A percentile compares a stretch with the other conserved stretches of the same genome.
Conservation (phyloP, 805 yeast species). For the Maudiozyma bulderi region DNA sequence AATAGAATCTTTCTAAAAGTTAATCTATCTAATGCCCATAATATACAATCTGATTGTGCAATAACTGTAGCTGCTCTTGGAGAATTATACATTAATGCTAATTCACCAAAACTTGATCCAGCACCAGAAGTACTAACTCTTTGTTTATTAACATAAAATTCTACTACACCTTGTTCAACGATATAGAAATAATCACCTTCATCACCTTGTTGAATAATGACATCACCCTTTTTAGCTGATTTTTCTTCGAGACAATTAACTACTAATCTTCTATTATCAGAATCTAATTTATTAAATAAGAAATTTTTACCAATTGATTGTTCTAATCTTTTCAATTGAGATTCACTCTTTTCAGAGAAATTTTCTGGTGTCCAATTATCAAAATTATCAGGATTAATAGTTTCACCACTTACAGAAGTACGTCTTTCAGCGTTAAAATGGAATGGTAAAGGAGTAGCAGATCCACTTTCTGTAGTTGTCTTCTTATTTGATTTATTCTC, state of each 20-base stretch:
- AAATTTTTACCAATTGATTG: conserved; percentile 71
- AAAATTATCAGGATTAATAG: conserved; percentile 65
- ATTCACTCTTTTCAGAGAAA: conserved; percentile 44
- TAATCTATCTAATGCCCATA: conserved; percentile 90
- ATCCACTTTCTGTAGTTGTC: not conserved
- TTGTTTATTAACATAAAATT: conserved; percentile 55
- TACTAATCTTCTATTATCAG: conserved; percentile 64
- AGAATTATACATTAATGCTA: conserved; percentile 94
- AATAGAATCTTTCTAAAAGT: conserved; percentile 86
- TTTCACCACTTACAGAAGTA: conserved; percentile 85
- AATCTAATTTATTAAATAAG: conserved; percentile 74
- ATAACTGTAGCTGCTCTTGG: conserved; percentile 94
- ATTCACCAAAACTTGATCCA: conserved; percentile 91
- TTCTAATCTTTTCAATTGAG: conserved; percentile 60
- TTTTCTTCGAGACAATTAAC: conserved; percentile 78
- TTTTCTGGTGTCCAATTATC: conserved; percentile 66
- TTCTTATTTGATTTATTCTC: not conserved
- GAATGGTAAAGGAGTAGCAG: conserved; percentile 9
- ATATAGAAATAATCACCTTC: conserved; percentile 15
- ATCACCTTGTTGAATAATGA: conserved; percentile 29
- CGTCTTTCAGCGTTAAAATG: conserved; percentile 74
- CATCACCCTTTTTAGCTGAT: conserved; percentile 44
- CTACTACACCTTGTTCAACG: conserved; percentile 54
- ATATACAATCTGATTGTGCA: conserved; percentile 58
- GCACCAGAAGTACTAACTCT: conserved; percentile 69